Evolutionary conservation across 805 yeast species (phyloP), one percentile per base, ranked within the genome.

Genomic region (Yarrowia sp.): DNA sequence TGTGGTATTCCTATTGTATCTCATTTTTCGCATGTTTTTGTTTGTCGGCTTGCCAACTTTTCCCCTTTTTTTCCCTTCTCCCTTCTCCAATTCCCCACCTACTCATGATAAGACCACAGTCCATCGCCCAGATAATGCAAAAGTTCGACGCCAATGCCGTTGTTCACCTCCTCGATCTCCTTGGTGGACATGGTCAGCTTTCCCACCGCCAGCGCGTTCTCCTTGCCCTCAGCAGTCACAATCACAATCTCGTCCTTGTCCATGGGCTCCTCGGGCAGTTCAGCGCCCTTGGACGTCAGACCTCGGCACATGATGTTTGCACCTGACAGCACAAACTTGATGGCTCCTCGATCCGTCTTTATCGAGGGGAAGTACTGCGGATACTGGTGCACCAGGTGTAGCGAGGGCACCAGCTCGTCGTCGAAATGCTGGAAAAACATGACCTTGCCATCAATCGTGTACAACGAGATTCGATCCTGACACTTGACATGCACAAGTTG

Each of bases 281-380:
- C 79, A 22, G 97, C 97, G 50, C 97, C 97, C 1, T 89, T 83
- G 19, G 95, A 76, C 0, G 97, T 92, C 72, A 92, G 83, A 19
- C 97, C 97, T 3, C 97, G 97, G 79, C 97, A 93, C 98, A 93
- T 93, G 75, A 93, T 90, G 75, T 93, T 93, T 38, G 98, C 97
- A 69, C 98, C 98, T 4, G 97, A 89, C n/a, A 93, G 81, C 35
- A 93, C 95, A 75, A 93, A 93, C 79, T 93, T 93, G 77, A 93
- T 93, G 65, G 98, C 98, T 69, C 98, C 98, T 77, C 97, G 85
- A 75, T 93, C 98, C 12, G 94, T 98, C 76, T 88, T 90, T 53
- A 93, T 96, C 43, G 85, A 80, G 26, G 97, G 97, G 80, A 93
- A 93, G 45, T 88, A 86, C 10, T 84, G 83, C 5, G 98, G 97